These are phyloP conservation scores for Elaeis oleifera DNA, from an alignment of 202 grass and related monocot species.

Conservation along the genomic window DNA sequence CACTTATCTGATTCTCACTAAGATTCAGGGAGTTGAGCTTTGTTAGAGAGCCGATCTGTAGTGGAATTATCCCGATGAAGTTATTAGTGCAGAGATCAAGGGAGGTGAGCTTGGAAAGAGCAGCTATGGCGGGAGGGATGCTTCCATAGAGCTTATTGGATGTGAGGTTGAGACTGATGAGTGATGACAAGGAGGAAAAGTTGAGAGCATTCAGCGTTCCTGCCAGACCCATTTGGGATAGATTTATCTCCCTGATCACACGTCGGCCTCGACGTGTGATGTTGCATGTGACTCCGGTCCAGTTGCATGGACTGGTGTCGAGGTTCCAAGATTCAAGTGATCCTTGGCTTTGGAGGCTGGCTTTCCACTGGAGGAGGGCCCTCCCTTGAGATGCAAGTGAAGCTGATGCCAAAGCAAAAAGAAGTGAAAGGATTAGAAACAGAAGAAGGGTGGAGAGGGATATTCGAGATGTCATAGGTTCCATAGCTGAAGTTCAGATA, in stretches of 20 bases:
- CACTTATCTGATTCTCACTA: too few species aligned
- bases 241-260: slow-evolving; percentile 15
- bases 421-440: too few species aligned
- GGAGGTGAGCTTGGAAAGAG: background rate
- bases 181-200: slow-evolving; percentile 16
- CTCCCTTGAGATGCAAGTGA: background rate
- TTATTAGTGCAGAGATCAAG: background rate
- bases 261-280: background rate
- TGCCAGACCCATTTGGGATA: background rate
- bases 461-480: too few species aligned
- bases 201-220: slow-evolving; percentile 25
- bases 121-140: background rate
- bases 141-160: background rate
- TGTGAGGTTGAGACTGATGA: too few species aligned
- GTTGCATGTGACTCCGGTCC: background rate
- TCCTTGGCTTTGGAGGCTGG: background rate
- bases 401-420: background rate
- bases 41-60: too few species aligned
- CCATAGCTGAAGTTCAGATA: too few species aligned
- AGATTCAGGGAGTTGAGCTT: too few species aligned
- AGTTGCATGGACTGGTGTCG: slow-evolving; percentile 1
- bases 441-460: too few species aligned
- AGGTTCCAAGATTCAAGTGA: background rate
- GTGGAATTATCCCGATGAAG: too few species aligned
- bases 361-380: background rate